Conservation (phyloP, 2,329 filamentous ascomycete genomes). For the Hymenoscyphus fraxineus region DNA sequence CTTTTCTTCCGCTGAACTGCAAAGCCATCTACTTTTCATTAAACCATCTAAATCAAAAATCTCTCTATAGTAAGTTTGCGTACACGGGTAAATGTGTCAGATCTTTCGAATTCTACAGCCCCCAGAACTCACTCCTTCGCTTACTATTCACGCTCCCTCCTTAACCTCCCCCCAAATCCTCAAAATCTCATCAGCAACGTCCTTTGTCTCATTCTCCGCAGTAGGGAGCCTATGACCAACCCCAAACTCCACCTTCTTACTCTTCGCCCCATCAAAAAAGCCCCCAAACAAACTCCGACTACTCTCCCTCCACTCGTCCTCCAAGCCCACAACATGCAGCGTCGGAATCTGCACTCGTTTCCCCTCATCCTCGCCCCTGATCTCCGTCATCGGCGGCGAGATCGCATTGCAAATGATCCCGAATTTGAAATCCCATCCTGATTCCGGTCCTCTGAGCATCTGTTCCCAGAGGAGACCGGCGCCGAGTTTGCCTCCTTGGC, state of each 20-base stretch:
- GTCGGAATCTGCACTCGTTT: slow-evolving; percentile 20
- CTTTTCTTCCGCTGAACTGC: no score
- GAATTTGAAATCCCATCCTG: slow-evolving; percentile 21
- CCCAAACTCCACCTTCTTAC: slow-evolving; percentile 24
- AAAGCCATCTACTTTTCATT: no score
- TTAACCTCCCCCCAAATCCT: slow-evolving; percentile 15
- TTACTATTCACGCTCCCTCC: neutral
- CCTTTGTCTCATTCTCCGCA: slow-evolving; percentile 19
- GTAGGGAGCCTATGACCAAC: slow-evolving; percentile 26
- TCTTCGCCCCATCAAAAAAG: slow-evolving; percentile 18
- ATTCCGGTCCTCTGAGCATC: slow-evolving; percentile 41
- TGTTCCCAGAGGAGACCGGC: slow-evolving; percentile 58
- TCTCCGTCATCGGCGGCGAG: slow-evolving; percentile 18
- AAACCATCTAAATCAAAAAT: no score
- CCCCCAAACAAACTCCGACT: slow-evolving; percentile 16
- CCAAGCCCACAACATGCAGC: slow-evolving; percentile 24
- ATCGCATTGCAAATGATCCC: slow-evolving; percentile 22
- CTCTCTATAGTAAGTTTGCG: neutral
- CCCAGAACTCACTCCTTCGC: neutral
- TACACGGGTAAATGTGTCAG: neutral
- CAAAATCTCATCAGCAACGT: slow-evolving; percentile 24
- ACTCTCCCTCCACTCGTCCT: slow-evolving; percentile 26
- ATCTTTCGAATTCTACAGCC: neutral
- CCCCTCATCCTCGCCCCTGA: slow-evolving; percentile 13
- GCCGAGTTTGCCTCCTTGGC: slow-evolving; percentile 61